Base-by-base conservation (phyloP, 495 filamentous ascomycete species). In the Hyphodiscus hymeniophilus region DNA sequence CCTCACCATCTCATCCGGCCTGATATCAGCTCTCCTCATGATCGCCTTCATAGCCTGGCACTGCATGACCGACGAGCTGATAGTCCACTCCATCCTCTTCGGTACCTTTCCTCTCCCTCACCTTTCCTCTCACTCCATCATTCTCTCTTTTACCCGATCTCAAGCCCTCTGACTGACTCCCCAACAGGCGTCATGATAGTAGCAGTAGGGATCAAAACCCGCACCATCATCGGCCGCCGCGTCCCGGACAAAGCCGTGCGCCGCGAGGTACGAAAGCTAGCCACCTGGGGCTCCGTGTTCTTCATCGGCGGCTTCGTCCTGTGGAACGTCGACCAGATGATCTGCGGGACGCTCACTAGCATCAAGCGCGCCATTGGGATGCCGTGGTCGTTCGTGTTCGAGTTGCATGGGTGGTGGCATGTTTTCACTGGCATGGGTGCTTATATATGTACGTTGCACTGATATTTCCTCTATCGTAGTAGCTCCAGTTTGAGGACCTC, bases 361-460 rank as follows among this genome's bases (percentile, higher is more conserved):
- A 1, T 62, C 17, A 69, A 68, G 45, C 59, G 57, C 11, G 18
- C 18, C 0, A 46, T 74, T 13, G 75, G 75, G 1, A 56, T 76
- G 49, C 78, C 76, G 1, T 75, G 62, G 69, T 70, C 66, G 21
- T 74, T 71, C 50, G 18, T 75, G 1, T 52, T 80, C 1, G 76
- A 79, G 55, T 56, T 81, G 15, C 77, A 83, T 58, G 76, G 77
- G 17, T 83, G 74, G 73, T 79, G 75, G 77, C 75, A 78, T 60
- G 60, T 79, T 18, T 63, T 73, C 32, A 78, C 74, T 3, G 74
- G 68, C 2, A 60, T 74, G 13, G 67, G 70, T 6, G 73, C 74
- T 21, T 60, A 60, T 47, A 58, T 52, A 12, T 55, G 48, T 56
- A 44, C 20, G 46, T 51, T 21, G 20, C 17, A 35, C 30, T 7